Evolutionary conservation across 2,329 filamentous ascomycete species (phyloP).

Genomic region (Xylariaceae sp.): DNA sequence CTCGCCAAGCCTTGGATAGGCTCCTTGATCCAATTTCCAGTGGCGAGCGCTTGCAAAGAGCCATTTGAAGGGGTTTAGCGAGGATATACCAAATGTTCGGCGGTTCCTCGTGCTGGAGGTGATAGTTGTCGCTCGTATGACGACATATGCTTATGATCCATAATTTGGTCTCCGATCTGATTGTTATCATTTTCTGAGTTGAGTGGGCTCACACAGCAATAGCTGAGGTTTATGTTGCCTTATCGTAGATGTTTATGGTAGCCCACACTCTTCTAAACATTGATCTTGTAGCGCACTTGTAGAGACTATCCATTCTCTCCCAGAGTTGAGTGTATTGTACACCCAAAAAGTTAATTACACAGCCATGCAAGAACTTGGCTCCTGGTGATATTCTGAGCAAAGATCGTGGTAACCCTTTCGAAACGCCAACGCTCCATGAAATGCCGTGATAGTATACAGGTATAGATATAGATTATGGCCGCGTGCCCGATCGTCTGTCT

Average conservation of each 20-base stretch:
- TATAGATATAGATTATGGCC: slow-evolving; percentile 15
- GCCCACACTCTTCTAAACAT: neutral
- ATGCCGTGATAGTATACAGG: slow-evolving; percentile 33
- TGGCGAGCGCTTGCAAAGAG: too few relatives aligned
- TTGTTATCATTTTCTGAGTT: neutral
- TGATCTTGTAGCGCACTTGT: neutral
- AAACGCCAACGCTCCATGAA: slow-evolving; percentile 41
- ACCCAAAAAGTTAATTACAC: slow-evolving; percentile 15
- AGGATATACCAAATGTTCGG: too few relatives aligned
- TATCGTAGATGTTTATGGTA: neutral
- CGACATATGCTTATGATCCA: neutral
- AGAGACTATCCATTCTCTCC: neutral
- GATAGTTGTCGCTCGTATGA: too few relatives aligned
- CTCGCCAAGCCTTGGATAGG: too few relatives aligned
- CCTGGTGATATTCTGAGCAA: slow-evolving; percentile 14
- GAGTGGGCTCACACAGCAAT: neutral
- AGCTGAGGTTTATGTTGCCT: too few relatives aligned
- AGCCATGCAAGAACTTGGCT: slow-evolving; percentile 23
- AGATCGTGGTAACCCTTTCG: slow-evolving; percentile 27
- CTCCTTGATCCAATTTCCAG: too few relatives aligned
- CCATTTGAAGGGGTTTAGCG: too few relatives aligned
- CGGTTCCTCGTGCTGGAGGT: too few relatives aligned
- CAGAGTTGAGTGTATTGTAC: slow-evolving; percentile 28
- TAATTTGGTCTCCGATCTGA: neutral
- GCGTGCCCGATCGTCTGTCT: neutral